Evolutionary conservation across 129 eudicot genomes (phyloP).

Genomic region (Silybum marianum): DNA sequence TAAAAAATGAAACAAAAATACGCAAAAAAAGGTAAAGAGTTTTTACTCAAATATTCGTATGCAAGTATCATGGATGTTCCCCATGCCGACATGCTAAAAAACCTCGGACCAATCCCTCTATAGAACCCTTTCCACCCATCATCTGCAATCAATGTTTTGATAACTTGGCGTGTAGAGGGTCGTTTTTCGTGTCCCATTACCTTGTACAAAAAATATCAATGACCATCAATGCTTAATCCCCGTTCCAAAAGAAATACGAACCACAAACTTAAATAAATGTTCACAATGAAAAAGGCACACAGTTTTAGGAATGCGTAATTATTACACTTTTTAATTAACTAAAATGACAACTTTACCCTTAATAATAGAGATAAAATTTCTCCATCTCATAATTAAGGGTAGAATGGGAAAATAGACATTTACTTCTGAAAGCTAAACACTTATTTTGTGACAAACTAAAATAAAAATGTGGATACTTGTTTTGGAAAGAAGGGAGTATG

Average conservation of each 20-base stretch:
- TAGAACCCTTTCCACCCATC: conserved; percentile 95
- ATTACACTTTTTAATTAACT: too few relatives aligned
- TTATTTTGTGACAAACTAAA: too few relatives aligned
- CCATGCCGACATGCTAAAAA: conserved; percentile 99
- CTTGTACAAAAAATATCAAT: conserved; percentile 36
- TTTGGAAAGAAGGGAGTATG: background rate
- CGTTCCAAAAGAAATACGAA: background rate
- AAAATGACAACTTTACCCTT: too few relatives aligned
- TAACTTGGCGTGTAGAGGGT: conserved; percentile 73
- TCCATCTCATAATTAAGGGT: too few relatives aligned
- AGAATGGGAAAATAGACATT: too few relatives aligned
- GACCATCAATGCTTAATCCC: conserved; percentile 11
- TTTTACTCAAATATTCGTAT: conserved; percentile 87
- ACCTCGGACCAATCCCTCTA: conserved; percentile 97
- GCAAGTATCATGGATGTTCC: conserved; percentile 99
- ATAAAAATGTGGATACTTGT: too few relatives aligned
- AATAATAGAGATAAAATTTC: too few relatives aligned
- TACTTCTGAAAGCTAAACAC: too few relatives aligned
- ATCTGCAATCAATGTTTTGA: conserved; percentile 66
- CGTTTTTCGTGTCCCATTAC: conserved; percentile 79
- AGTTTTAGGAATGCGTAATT: too few relatives aligned
- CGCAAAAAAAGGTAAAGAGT: conserved; percentile 4
- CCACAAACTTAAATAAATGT: background rate
- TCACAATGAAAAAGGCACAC: too few relatives aligned
- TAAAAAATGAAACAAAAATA: background rate